Base-by-base conservation (phyloP, 352 stramenopile genomes). In the Globisporangium cylindrosporum region DNA sequence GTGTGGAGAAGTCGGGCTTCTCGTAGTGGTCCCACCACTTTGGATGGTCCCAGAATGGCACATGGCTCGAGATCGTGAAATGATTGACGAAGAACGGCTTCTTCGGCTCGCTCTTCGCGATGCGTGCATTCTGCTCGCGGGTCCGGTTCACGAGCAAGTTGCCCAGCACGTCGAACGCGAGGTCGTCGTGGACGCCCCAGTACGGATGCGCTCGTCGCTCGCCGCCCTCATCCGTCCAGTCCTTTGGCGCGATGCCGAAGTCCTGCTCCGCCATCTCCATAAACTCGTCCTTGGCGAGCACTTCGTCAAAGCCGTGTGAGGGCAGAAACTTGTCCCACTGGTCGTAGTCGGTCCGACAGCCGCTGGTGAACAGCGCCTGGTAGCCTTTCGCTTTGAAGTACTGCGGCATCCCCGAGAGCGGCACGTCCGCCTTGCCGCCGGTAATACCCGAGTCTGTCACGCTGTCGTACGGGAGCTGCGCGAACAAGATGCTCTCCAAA, bases 51-150 rank as follows among this genome's bases (percentile, higher is more conserved):
- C 57, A 58, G 56, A 77, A 89, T 15, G 73, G 72, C 10, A 69
- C 73, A 68, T 89, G 81, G 34, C 77, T 86, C 12, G 76, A 85
- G 68, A 89, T 89, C 10, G 80, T 85, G 60, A 85, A 89, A 58
- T 85, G 77, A 5, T 74, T 86, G 20, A 86, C 51, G 62, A 85
- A 89, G 14, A 82, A 72, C n/a, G 80, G 78, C 43, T 75, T 73
- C 67, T 82, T 85, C 1, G 56, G 48, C 10, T 81, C 53, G 0
- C 69, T 70, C 12, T 38, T 1, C 55, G 56, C 24, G 77, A 41
- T 0, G 34, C 76, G 76, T 25, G 71, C 60, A 0, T 46, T 64
- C 59, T 88, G 80, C 20, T 73, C 67, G 8, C 53, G 67, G 6
- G 73, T 80, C 56, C 81, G 80, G 61, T 84, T 85, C 15, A 77